A percentile compares a stretch with the other conserved stretches of the same genome.
These are phyloP conservation scores for Globisporangium splendens DNA, from an alignment of 352 stramenopile genomes.

Conservation along the genomic window DNA sequence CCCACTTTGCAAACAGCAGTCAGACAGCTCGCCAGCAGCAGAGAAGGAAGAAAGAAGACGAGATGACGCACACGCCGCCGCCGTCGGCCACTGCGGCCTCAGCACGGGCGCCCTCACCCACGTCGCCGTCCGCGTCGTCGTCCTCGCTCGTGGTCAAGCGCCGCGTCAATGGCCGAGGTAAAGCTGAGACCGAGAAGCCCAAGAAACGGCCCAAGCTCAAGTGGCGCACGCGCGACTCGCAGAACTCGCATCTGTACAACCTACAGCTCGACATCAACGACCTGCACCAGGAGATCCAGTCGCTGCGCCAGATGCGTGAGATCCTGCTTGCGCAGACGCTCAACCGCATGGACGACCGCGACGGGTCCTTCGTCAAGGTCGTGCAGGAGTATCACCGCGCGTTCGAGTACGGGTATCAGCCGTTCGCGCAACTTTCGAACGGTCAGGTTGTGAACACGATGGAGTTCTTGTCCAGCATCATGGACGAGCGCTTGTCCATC, in stretches of 20 bases:
- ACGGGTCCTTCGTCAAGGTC: conserved; percentile 43
- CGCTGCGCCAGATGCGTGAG: conserved; percentile 24
- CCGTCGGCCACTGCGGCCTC: too few species aligned
- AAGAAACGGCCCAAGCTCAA: conserved; percentile 37
- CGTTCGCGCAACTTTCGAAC: conserved; percentile 3
- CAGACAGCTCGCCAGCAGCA: too few species aligned
- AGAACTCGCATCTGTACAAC: conserved; percentile 59
- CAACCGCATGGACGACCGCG: conserved; percentile 35
- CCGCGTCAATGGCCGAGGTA: too few species aligned
- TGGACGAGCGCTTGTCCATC: conserved; percentile 45
- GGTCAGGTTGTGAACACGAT: conserved; percentile 16
- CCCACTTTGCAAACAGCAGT: too few species aligned
- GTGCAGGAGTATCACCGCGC: conserved; percentile 57
- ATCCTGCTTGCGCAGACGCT: conserved; percentile 28
- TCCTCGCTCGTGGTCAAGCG: too few species aligned
- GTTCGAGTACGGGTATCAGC: conserved; percentile 48
- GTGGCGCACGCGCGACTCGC: conserved; percentile 47
- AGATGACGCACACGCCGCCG: too few species aligned
- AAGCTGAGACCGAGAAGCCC: too few species aligned
- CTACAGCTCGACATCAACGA: conserved; percentile 47
- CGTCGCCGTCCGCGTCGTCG: too few species aligned
- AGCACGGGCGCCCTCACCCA: too few species aligned
- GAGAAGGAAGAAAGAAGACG: too few species aligned
- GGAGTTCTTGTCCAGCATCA: conserved; percentile 40
- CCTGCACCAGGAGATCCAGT: conserved; percentile 41